Evolutionary conservation across 1,139 yeast species (phyloP).

Genomic region (Scheffersomyces quercinus): DNA sequence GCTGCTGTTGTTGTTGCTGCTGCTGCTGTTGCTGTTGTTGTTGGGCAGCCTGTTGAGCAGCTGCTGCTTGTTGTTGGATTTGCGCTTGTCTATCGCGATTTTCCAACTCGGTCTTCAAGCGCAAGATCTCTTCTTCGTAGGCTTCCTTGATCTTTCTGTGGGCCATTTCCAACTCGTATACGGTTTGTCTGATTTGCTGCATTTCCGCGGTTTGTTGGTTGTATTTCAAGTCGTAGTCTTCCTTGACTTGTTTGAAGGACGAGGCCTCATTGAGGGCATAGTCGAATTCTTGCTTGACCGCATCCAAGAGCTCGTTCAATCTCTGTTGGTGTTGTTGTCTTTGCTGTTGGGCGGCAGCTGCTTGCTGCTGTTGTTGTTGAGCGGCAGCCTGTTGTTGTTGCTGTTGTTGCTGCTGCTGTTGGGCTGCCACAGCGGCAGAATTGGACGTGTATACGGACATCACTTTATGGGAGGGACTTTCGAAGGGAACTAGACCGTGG

Average conservation of each 20-base stretch:
- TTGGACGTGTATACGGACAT: constrained; percentile 43
- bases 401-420: constrained; percentile 20
- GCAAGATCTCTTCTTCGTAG: constrained; percentile 87
- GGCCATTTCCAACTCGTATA: constrained; percentile 89
- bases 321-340: constrained; percentile 54
- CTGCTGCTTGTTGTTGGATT: constrained; percentile 28
- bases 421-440: constrained; percentile 30
- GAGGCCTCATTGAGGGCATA: constrained; percentile 85
- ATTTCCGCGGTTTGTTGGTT: constrained; percentile 92
- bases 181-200: constrained; percentile 92
- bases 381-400: constrained; percentile 22
- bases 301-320: constrained; percentile 80
- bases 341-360: constrained; percentile 24
- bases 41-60: constrained; percentile 14
- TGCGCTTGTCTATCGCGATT: constrained; percentile 63
- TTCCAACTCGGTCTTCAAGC: constrained; percentile 84
- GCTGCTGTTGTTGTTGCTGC: constrained; percentile 23
- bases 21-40: constrained; percentile 22
- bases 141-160: constrained; percentile 95
- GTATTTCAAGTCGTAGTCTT: constrained; percentile 87
- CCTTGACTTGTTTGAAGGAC: constrained; percentile 85
- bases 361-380: constrained; percentile 27
- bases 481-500: no score
- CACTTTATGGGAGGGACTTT: no score
- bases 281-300: constrained; percentile 89